Conservation (phyloP, 2,329 filamentous ascomycete genomes). For the Nothomitra cinnamomea region DNA sequence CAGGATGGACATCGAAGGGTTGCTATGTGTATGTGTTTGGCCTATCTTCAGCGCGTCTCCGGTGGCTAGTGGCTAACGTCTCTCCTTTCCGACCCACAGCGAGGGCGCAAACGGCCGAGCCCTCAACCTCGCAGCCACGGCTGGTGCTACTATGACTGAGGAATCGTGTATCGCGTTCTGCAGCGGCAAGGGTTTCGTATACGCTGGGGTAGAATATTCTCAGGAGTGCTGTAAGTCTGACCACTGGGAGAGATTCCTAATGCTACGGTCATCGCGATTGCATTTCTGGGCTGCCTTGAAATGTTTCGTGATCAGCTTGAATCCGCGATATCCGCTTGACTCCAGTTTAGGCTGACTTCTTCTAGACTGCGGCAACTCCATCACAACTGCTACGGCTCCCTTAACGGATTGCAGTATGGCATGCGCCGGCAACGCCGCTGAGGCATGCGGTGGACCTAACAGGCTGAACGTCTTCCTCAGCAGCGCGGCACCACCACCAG, state of each 20-base stretch:
- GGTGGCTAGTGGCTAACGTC: background rate
- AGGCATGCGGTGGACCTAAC: too few species aligned
- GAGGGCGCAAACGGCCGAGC: background rate
- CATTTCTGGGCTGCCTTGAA: too few species aligned
- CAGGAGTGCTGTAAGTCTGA: slow-evolving; percentile 7
- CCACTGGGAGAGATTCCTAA: slow-evolving; percentile 19
- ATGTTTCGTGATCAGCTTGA: too few species aligned
- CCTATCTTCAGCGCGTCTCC: background rate
- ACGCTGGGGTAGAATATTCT: slow-evolving; percentile 11
- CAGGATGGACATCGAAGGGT: too few species aligned
- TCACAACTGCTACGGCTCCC: slow-evolving; percentile 33
- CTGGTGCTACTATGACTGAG: background rate
- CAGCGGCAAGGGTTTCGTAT: background rate
- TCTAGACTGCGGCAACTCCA: slow-evolving; percentile 30
- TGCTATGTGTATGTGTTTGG: background rate
- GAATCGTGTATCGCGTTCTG: background rate
- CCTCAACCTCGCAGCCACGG: background rate
- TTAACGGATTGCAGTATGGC: slow-evolving; percentile 23
- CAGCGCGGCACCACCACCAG: too few species aligned
- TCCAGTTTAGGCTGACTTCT: too few species aligned
- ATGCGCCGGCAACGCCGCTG: slow-evolving; percentile 21
- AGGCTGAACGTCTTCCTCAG: too few species aligned
- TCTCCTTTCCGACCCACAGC: background rate
- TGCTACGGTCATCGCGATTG: too few species aligned
- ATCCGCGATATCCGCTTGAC: too few species aligned